These are phyloP conservation scores for Aurifilum marmelostoma DNA, from an alignment of 2,329 filamentous ascomycete genomes.

Conservation along the genomic window DNA sequence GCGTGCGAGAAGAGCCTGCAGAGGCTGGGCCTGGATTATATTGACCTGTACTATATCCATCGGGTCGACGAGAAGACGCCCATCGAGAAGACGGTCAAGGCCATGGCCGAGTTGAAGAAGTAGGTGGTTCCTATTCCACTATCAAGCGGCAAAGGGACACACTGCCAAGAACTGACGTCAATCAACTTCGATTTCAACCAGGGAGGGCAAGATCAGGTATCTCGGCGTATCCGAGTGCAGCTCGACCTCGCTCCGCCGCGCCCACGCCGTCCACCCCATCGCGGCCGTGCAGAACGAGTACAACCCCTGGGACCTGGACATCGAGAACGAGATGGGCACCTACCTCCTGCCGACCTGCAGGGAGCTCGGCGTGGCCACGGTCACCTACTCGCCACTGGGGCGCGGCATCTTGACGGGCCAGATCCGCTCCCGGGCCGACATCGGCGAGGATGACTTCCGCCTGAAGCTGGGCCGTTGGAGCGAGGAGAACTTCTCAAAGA, in stretches of 20 bases:
- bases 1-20: conserved; percentile 43
- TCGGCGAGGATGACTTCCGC: conserved; percentile 54
- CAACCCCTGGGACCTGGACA: conserved; percentile 57
- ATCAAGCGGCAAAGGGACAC: neutral
- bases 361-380: conserved; percentile 59
- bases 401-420: conserved; percentile 59
- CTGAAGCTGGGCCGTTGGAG: conserved; percentile 50
- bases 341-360: conserved; percentile 56
- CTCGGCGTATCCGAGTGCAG: conserved; percentile 59
- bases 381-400: conserved; percentile 65
- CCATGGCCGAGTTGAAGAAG: conserved; percentile 50
- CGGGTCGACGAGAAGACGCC: conserved; percentile 51
- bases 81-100: conserved; percentile 53
- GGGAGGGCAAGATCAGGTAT: conserved; percentile 59
- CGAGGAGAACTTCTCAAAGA: conserved; percentile 58
- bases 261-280: conserved; percentile 52
- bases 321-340: conserved; percentile 55
- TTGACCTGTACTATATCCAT: conserved; percentile 62
- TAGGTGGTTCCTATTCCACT: conserved; percentile 30
- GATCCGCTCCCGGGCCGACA: conserved; percentile 49
- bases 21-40: conserved; percentile 52
- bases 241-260: conserved; percentile 54
- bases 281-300: conserved; percentile 59
- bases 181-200: conserved; percentile 21
- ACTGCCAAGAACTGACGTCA: neutral